A percentile compares a stretch with the other conserved stretches of the same genome.
Evolutionary conservation across 768 basidiomycete genomes (phyloP).

Genomic region (Phlebiopsis gigantea): DNA sequence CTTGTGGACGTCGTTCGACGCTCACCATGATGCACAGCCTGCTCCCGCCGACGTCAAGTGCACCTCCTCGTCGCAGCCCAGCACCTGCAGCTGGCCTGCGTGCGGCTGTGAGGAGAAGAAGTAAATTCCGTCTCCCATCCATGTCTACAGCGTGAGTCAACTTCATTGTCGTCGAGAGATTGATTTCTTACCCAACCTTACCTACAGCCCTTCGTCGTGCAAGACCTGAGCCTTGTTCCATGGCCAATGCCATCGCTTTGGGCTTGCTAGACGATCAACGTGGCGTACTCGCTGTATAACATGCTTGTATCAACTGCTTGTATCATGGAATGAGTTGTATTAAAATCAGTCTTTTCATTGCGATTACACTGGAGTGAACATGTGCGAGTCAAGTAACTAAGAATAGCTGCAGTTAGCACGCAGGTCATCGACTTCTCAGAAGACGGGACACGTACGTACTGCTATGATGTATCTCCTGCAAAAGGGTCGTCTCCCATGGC

Average conservation of each 20-base stretch:
- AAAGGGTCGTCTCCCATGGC: conserved; percentile 52
- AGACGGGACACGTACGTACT: neutral
- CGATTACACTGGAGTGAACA: neutral
- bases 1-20: neutral
- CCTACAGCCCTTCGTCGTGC: neutral
- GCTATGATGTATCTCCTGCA: neutral
- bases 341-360: neutral
- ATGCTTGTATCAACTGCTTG: neutral
- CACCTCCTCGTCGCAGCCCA: neutral
- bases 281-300: neutral
- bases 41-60: conserved; percentile 15
- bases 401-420: neutral
- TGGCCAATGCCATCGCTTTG: neutral
- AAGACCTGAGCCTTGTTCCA: neutral
- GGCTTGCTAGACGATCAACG: neutral
- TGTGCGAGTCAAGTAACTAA: neutral
- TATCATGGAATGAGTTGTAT: neutral
- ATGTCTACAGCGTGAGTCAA: neutral
- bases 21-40: conserved; percentile 2
- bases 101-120: conserved; percentile 13
- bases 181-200: neutral
- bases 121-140: conserved; percentile 1
- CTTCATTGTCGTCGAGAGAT: neutral
- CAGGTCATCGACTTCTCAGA: neutral
- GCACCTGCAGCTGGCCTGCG: conserved; percentile 13